Evolutionary conservation across 2,329 filamentous ascomycete species (phyloP).

Genomic region (Ilyonectria sp.): DNA sequence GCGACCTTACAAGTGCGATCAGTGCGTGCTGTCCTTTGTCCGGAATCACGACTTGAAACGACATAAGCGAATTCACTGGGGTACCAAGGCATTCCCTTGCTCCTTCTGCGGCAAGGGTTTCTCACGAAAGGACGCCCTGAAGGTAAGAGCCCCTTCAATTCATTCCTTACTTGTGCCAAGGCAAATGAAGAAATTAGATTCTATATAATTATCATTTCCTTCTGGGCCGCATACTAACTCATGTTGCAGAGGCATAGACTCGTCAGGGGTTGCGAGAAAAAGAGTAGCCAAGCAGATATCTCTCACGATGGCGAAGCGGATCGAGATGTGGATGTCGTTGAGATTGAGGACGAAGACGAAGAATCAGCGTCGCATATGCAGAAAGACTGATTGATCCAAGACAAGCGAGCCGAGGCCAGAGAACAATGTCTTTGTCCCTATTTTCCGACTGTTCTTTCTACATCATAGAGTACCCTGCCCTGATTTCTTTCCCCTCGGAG

Average conservation of each 20-base stretch:
- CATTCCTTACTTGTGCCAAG: not conserved
- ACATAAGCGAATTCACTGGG: slow-evolving; percentile 94
- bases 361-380: slow-evolving; percentile 34
- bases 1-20: slow-evolving; percentile 93
- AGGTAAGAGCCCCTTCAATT: slow-evolving; percentile 72
- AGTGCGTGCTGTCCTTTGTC: slow-evolving; percentile 94
- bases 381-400: no score
- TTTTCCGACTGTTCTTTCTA: no score
- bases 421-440: no score
- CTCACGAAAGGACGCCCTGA: slow-evolving; percentile 94
- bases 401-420: no score
- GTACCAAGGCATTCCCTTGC: slow-evolving; percentile 96
- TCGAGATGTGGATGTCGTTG: slow-evolving; percentile 45
- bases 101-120: slow-evolving; percentile 95
- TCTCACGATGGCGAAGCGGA: slow-evolving; percentile 41
- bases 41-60: slow-evolving; percentile 96
- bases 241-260: slow-evolving; percentile 69
- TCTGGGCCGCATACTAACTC: slow-evolving; percentile 34
- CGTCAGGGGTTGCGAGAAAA: slow-evolving; percentile 73
- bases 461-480: no score
- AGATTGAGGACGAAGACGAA: slow-evolving; percentile 40
- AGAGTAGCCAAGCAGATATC: slow-evolving; percentile 46
- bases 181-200: no score
- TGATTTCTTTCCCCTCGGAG: no score
- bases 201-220: not conserved